Evolutionary conservation across 2,329 filamentous ascomycete species (phyloP).

Genomic region (Phaeosphaeriaceae sp.): DNA sequence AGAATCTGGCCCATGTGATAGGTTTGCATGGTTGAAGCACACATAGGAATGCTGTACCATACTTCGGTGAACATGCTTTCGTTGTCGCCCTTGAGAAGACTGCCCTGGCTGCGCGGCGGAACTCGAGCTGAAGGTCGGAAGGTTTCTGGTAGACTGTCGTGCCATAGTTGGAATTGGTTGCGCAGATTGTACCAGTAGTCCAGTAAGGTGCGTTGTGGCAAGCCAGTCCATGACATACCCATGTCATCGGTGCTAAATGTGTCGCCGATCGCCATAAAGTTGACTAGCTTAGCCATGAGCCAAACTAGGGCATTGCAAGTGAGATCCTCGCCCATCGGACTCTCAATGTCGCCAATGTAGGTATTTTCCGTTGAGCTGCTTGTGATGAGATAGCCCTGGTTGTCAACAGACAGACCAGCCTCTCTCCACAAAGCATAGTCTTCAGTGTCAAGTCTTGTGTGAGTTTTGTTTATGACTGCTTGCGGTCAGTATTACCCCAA

Average conservation of each 20-base stretch:
- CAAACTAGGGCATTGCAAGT: slow-evolving; percentile 70
- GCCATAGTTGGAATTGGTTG: slow-evolving; percentile 66
- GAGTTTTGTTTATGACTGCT: slow-evolving; percentile 64
- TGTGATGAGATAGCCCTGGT: slow-evolving; percentile 58
- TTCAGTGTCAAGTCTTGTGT: slow-evolving; percentile 67
- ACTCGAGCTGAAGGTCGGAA: slow-evolving; percentile 65
- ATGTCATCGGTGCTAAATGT: slow-evolving; percentile 50
- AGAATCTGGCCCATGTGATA: slow-evolving; percentile 71
- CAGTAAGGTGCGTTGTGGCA: slow-evolving; percentile 58
- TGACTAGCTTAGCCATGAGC: slow-evolving; percentile 71
- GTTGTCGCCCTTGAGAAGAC: slow-evolving; percentile 30
- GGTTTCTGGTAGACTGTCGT: slow-evolving; percentile 64
- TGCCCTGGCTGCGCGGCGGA: slow-evolving; percentile 40
- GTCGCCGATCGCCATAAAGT: slow-evolving; percentile 67
- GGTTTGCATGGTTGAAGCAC: slow-evolving; percentile 69
- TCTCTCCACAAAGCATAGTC: slow-evolving; percentile 70
- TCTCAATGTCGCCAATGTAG: slow-evolving; percentile 54
- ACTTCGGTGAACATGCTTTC: slow-evolving; percentile 61
- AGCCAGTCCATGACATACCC: slow-evolving; percentile 52
- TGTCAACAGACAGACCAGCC: slow-evolving; percentile 66
- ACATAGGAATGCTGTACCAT: slow-evolving; percentile 70
- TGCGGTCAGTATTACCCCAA: slow-evolving; percentile 10
- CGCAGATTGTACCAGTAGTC: slow-evolving; percentile 63
- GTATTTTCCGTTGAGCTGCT: slow-evolving; percentile 50
- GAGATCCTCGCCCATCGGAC: slow-evolving; percentile 67